Base-by-base conservation (phyloP, 2,329 filamentous ascomycete genomes). In the Curvularia hawaiiensis region DNA sequence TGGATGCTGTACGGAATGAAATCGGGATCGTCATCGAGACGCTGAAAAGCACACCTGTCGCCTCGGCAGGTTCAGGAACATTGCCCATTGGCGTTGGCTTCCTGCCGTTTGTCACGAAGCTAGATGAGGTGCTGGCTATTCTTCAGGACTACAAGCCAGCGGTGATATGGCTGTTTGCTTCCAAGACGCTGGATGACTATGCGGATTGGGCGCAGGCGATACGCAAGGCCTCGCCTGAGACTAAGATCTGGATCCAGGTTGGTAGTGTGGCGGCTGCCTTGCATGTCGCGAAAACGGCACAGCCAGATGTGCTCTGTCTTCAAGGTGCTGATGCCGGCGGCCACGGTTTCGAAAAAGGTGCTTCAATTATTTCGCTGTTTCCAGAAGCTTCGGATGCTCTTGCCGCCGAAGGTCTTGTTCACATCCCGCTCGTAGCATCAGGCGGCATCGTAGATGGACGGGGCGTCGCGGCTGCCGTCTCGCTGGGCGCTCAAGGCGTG, bases 101-200 rank as follows among this genome's bases (percentile, higher is more conserved):
- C 71, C 78, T 90, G 48, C 81, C 84, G 11, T 85, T 79, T 70
- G 65, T 74, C 2, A 67, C 72, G 5, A 70, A 76, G 6, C 62
- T 84, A 50, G 77, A 83, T 45, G 73, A 78, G 7, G 79, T 79
- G 0, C 66, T 85, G 1, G 82, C 83, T 1, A 63, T 89, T 7
- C 73, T 90, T 6, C 67, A 68, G 35, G 77, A 79, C 57, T 82
- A 85, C 69, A 77, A 76, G 2, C 86, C 87, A 0, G 82, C 81
- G 0, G 87, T 86, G 0, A 78, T 89, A 1, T 90, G 88, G 88
- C 79, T 90, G 6, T 90, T 90, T 66, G 88, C 87, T 1, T 85
- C 86, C 2, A 75, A 78, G 5, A 70, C 79, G 24, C 31, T 75
- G 24, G 69, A 78, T 20, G 75, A 79, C 22, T 73, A 76, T 56